A percentile compares a stretch with the other conserved stretches of the same genome.
phyloP scores from a whole-genome alignment of 2,329 filamentous ascomycete species.

The Aaosphaeria pasadenensis region DNA sequence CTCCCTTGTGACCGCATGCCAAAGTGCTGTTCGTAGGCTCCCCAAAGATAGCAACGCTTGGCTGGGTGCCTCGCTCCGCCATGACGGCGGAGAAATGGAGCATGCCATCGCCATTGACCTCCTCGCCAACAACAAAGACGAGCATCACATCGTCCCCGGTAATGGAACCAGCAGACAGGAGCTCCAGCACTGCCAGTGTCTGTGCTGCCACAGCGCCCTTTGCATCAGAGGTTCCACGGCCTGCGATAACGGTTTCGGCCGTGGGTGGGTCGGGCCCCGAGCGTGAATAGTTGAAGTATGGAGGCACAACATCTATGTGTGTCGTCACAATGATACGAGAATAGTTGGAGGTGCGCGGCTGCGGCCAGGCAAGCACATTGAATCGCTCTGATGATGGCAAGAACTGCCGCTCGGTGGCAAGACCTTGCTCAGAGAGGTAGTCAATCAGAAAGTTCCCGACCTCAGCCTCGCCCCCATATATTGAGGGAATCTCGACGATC shows the following conservation, averaged over 20 bases:
- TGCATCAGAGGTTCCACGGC: conserved; percentile 45
- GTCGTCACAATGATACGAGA: not conserved
- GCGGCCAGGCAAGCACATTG: conserved; percentile 67
- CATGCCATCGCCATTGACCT: conserved; percentile 1
- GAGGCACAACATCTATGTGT: not conserved
- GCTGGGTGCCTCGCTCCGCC: not conserved
- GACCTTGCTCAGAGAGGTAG: conserved; percentile 42
- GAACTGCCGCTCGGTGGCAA: conserved; percentile 25
- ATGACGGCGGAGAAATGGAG: not conserved
- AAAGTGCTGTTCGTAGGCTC: conserved; percentile 85
- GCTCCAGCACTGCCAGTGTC: conserved; percentile 39
- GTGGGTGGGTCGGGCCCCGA: not conserved
- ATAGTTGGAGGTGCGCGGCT: conserved; percentile 41
- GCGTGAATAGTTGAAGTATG: no score
- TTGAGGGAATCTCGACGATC: conserved; percentile 23
- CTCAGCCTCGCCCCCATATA: conserved; percentile 58
- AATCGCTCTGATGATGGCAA: conserved; percentile 50
- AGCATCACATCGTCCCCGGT: not conserved
- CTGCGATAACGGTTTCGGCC: not conserved
- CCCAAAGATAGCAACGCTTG: conserved; percentile 66
- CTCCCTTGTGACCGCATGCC: conserved; percentile 84
- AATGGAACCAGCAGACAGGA: not conserved
- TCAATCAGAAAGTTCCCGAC: conserved; percentile 65
- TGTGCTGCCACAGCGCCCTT: not conserved
- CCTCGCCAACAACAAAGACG: conserved; percentile 2